A percentile compares a stretch with the other conserved stretches of the same genome.
Evolutionary conservation across 2,329 filamentous ascomycete genomes (phyloP).

Genomic region (Spiromastix sp.): DNA sequence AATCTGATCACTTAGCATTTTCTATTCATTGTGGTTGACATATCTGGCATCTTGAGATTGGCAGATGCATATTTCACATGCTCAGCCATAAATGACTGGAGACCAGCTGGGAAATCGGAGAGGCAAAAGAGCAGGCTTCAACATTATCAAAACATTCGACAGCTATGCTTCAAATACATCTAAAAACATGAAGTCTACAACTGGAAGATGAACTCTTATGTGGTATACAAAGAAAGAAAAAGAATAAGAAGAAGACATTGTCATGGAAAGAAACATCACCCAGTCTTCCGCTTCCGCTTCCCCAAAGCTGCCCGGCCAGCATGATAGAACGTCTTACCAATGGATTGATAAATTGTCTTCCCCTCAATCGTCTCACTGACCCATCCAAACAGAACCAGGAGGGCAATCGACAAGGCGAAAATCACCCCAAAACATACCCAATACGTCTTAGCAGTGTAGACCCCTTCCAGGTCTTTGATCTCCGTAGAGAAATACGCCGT

Average conservation of each 20-base stretch:
- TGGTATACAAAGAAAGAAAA: background rate
- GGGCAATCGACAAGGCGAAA: conserved; percentile 47
- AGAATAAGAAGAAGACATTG: background rate
- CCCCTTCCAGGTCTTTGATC: conserved; percentile 44
- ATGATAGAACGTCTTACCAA: conserved; percentile 26
- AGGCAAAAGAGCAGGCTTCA: too few relatives aligned
- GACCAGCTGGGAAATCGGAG: too few relatives aligned
- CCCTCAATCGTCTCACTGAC: conserved; percentile 49
- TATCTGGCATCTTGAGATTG: too few relatives aligned
- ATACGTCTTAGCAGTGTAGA: conserved; percentile 54
- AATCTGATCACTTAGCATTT: too few relatives aligned
- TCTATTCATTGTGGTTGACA: too few relatives aligned
- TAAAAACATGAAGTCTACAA: too few relatives aligned
- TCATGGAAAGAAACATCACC: too few relatives aligned
- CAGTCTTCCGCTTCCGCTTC: conserved; percentile 15
- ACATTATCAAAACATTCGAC: too few relatives aligned
- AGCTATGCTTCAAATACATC: too few relatives aligned
- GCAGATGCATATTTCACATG: too few relatives aligned
- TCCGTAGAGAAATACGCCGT: conserved; percentile 64
- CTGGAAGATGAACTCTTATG: too few relatives aligned
- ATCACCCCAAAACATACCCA: conserved; percentile 59
- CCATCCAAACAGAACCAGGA: conserved; percentile 48
- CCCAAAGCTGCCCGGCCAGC: conserved; percentile 15
- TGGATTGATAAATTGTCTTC: conserved; percentile 40
- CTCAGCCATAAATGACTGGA: too few relatives aligned